Evolutionary conservation across 148 eudicot genomes (phyloP), one percentile per base, ranked within the genome.

Genomic region (Silene latifolia): DNA sequence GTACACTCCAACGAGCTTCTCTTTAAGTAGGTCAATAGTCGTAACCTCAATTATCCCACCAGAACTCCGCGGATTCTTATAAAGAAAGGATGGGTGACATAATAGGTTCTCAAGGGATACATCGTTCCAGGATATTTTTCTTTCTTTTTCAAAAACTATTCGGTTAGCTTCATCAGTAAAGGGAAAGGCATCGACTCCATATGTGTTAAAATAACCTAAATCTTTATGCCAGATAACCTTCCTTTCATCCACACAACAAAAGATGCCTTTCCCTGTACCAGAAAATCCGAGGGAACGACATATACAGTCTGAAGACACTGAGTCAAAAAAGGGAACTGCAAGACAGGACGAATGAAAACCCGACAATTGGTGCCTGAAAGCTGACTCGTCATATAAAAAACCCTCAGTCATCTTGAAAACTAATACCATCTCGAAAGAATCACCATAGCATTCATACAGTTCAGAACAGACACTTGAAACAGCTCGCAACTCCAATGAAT

Each of bases 1-100:
- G 67, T 73, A 73, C 51, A 72, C 5, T 17, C 64, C 75, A 8
- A 72, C 75, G 19, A 56, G 75, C 48, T 59, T 56, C 8, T 58
- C 24, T 15, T 72, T 13, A 24, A 72, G 29, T 72, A 19, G 44
- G n/a, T 20, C 32, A 9, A 72, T 13, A 12, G 67, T 19, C 9
- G 62, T 60, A 29, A 10, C 35, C 32, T 23, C 44, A 61, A 60
- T 14, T 0, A n/a, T n/a, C n/a, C 12, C n/a, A 21, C 61, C 13
- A 60, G 32, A 23, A 20, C 25, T 29, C 8, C 66, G 39, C 35
- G 66, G 29, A 11, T 23, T 62, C 66, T 25, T 62, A 6, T 3
- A 12, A 62, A 62, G 39, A 19, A 62, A 17, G 69, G 67, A 64
- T 17, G 24, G 4, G 74, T 24, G n/a, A 0, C 32, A 29, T 4